phyloP scores from a whole-genome alignment of 768 basidiomycete genomes.

The Termitomyces sp. region DNA sequence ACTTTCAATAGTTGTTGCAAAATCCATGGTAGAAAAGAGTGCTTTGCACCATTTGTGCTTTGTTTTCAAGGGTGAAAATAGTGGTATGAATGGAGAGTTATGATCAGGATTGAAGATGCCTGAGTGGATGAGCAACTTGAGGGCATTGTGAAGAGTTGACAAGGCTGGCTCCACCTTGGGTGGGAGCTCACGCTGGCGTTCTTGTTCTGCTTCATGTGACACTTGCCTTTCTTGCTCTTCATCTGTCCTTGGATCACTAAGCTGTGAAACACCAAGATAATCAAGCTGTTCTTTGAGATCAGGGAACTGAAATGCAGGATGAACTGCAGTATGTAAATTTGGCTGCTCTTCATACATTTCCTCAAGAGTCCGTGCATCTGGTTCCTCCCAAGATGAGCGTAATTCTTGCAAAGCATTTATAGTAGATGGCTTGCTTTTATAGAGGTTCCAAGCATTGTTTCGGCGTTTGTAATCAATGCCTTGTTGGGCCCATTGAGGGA shows the following conservation, averaged over 20 bases:
- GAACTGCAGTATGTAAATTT: conserved; percentile 20
- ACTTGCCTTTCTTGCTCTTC: conserved; percentile 52
- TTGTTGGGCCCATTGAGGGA: not conserved
- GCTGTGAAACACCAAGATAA: conserved; percentile 21
- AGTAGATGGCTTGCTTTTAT: not conserved
- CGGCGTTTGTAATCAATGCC: not conserved
- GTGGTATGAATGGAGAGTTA: not conserved
- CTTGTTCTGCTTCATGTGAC: conserved; percentile 34
- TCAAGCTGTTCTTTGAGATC: conserved; percentile 20
- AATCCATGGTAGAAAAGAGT: not conserved
- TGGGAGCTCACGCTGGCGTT: conserved; percentile 16
- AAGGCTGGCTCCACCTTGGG: not conserved
- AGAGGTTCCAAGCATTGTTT: not conserved
- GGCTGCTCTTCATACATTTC: conserved; percentile 20
- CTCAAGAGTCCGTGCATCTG: not conserved
- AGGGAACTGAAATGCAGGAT: conserved; percentile 7
- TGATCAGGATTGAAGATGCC: not conserved
- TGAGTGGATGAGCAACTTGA: not conserved
- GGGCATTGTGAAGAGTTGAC: conserved; percentile 1
- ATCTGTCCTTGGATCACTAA: conserved; percentile 22
- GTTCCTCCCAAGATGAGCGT: not conserved
- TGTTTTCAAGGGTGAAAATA: not conserved
- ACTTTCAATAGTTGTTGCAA: not conserved
- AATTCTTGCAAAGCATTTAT: not conserved
- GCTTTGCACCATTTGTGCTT: not conserved